These are phyloP conservation scores for Thymus quinquecostatus DNA, from an alignment of 257 asterid genomes.

Conservation along the genomic window DNA sequence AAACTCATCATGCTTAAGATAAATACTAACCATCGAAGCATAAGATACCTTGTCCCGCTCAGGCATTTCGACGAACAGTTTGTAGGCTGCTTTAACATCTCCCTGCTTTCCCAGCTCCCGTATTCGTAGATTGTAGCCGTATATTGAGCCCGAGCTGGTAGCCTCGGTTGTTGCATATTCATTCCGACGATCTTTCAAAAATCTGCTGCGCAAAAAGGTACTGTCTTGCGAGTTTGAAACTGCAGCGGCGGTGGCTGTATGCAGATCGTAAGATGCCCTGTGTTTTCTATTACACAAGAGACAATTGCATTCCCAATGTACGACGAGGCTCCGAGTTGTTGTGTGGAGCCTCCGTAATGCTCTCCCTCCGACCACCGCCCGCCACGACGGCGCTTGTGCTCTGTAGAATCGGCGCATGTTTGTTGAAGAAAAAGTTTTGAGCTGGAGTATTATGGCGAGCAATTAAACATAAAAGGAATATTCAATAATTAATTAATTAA, in stretches of 20 bases:
- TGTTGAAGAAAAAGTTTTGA: not conserved
- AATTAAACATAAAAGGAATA: too few relatives aligned
- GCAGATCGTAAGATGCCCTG: constrained; percentile 8
- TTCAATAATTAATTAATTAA: too few relatives aligned
- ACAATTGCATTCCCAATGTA: not conserved
- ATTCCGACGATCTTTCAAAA: not conserved
- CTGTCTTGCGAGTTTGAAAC: constrained; percentile 18
- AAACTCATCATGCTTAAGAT: constrained; percentile 50
- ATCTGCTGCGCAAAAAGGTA: constrained; percentile 8
- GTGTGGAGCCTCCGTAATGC: constrained; percentile 11
- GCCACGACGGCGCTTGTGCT: constrained; percentile 30
- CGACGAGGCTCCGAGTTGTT: constrained; percentile 3
- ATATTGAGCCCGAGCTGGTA: constrained; percentile 15
- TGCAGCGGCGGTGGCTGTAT: constrained; percentile 30
- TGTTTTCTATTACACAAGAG: constrained; percentile 8
- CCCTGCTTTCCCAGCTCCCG: constrained; percentile 47
- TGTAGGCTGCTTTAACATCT: constrained; percentile 44
- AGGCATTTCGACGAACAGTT: constrained; percentile 53
- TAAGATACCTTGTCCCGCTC: constrained; percentile 52
- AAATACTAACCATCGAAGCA: constrained; percentile 57
- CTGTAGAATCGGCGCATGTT: constrained; percentile 15
- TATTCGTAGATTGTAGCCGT: constrained; percentile 41
- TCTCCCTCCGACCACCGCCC: constrained; percentile 32
- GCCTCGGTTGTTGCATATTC: not conserved
- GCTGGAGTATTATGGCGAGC: not conserved